Conservation (phyloP, 768 basidiomycete genomes). For the Amanita molliuscula region DNA sequence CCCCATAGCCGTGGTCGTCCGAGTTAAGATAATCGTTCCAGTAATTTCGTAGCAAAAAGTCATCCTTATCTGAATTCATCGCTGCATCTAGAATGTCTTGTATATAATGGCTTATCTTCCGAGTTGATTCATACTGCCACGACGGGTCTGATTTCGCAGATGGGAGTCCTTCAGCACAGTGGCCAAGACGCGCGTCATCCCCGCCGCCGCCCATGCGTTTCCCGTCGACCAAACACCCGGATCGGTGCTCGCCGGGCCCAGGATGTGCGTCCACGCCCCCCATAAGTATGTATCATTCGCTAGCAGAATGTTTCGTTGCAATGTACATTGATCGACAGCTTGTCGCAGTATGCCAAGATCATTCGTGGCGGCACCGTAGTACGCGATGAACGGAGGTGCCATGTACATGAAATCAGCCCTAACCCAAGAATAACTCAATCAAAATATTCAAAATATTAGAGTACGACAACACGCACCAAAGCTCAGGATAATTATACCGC, state of each 20-base stretch:
- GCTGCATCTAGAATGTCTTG: slow-evolving; percentile 27
- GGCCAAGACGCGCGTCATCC: slow-evolving; percentile 51
- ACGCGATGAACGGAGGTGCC: slow-evolving; percentile 41
- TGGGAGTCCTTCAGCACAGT: slow-evolving; percentile 31
- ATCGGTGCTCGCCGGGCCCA: slow-evolving; percentile 27
- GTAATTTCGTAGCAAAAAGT: slow-evolving; percentile 26
- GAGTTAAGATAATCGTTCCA: slow-evolving; percentile 14
- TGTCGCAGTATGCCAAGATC: slow-evolving; percentile 25
- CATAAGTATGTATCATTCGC: slow-evolving; percentile 16
- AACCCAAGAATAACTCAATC: not conserved
- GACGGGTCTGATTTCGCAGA: slow-evolving; percentile 11
- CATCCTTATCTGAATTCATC: slow-evolving; percentile 15
- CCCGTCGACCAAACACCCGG: slow-evolving; percentile 40
- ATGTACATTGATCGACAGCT: slow-evolving; percentile 26
- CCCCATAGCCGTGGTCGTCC: slow-evolving; percentile 22
- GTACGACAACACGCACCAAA: slow-evolving; percentile 23
- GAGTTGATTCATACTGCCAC: slow-evolving; percentile 18
- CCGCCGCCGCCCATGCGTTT: slow-evolving; percentile 67
- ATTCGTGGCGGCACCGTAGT: slow-evolving; percentile 28
- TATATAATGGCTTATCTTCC: slow-evolving; percentile 18
- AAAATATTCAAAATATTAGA: too few relatives aligned
- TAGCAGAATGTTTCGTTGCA: slow-evolving; percentile 26
- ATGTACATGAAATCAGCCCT: slow-evolving; percentile 44
- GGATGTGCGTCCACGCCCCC: slow-evolving; percentile 33
- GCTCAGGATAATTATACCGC: slow-evolving; percentile 23